Evolutionary conservation across 345 rosid species (phyloP), one percentile per base, ranked within the genome.

Genomic region (Balakata baccata): DNA sequence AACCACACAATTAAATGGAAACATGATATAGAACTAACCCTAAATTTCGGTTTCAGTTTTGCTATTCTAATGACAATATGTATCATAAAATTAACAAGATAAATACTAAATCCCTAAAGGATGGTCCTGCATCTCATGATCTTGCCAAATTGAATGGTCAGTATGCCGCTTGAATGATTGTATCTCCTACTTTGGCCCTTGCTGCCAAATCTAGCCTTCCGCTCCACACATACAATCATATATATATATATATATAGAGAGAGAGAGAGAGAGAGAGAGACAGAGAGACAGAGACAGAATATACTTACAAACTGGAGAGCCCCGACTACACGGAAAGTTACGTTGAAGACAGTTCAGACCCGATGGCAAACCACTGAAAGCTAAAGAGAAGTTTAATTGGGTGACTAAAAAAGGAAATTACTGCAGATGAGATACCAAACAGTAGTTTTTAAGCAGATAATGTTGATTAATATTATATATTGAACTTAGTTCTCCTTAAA

Each of bases 321-420:
- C 91, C 68, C 86, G 83, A 75, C 82, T 75, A 84, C 97, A 91
- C 29, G 80, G 88, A 75, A 91, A 91, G 68, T 80, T 70, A 64
- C 72, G 77, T 69, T 93, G 97, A 72, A 93, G 91, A 76, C 98
- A 93, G 69, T 77, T 73, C 71, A 93, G 79, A 34, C 95, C 89
- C 0, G 84, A 76, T 7, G 85, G 80, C 72, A 78, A 75, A 79
- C 66, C 69, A 38, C 90, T 83, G 74, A 64, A 73, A 75, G 54
- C n/a, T n/a, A n/a, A n/a, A 74, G 66, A 69, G 50, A 16, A 75
- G 70, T 16, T 12, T 6, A 22, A 22, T 76, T 38, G 25, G 43
- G n/a, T 34, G 43, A 61, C 39, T 11, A n/a, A n/a, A 50, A 10
- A 8, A 43, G 41, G 56, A 69, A 6, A 54, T n/a, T 34, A 64